Percentiles rank a stretch among this genome's conserved stretches.
Conservation (phyloP, 208 protist genomes). For the Crithidia fasciculata region DNA sequence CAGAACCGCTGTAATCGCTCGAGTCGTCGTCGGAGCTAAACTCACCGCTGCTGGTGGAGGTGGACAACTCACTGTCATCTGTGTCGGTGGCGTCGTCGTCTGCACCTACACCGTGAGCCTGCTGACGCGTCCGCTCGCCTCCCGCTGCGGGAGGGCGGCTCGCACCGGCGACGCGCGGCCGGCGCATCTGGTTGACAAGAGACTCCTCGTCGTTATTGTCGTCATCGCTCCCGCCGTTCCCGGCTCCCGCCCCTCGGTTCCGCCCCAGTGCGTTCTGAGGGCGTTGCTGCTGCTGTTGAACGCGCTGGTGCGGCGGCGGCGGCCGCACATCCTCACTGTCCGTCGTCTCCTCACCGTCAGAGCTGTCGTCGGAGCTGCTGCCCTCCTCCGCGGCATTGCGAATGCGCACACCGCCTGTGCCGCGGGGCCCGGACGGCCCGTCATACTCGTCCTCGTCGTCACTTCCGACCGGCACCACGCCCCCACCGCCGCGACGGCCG, state of each 20-base stretch:
- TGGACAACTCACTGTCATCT: slow-evolving; percentile 35
- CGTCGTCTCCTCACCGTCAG: slow-evolving; percentile 35
- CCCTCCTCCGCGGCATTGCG: slow-evolving; percentile 62
- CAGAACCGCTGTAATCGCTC: slow-evolving; percentile 44
- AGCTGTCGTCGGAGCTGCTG: slow-evolving; percentile 60
- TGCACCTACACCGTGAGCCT: slow-evolving; percentile 20
- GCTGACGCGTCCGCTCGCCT: slow-evolving; percentile 19
- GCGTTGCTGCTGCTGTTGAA: slow-evolving; percentile 21
- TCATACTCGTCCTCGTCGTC: slow-evolving; percentile 61
- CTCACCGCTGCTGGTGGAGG: slow-evolving; percentile 45
- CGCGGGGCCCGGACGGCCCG: slow-evolving; percentile 24
- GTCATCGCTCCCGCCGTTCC: slow-evolving; percentile 3
- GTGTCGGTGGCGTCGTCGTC: slow-evolving; percentile 38
- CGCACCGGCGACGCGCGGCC: slow-evolving; percentile 32
- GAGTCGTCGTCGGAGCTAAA: slow-evolving; percentile 56
- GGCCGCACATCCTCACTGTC: slow-evolving; percentile 45
- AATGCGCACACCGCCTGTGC: slow-evolving; percentile 18
- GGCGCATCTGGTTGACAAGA: slow-evolving; percentile 34
- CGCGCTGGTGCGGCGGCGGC: slow-evolving; percentile 10
- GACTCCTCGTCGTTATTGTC: slow-evolving; percentile 23
- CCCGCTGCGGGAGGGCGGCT: slow-evolving; percentile 22
- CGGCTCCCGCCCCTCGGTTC: slow-evolving; percentile 11
- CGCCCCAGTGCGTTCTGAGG: slow-evolving; percentile 26
- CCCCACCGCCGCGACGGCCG: slow-evolving; percentile 17
- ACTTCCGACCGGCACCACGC: slow-evolving; percentile 20